Evolutionary conservation across 139 green algal genomes (phyloP).

Genomic region (Tetratostichococcus sp.): DNA sequence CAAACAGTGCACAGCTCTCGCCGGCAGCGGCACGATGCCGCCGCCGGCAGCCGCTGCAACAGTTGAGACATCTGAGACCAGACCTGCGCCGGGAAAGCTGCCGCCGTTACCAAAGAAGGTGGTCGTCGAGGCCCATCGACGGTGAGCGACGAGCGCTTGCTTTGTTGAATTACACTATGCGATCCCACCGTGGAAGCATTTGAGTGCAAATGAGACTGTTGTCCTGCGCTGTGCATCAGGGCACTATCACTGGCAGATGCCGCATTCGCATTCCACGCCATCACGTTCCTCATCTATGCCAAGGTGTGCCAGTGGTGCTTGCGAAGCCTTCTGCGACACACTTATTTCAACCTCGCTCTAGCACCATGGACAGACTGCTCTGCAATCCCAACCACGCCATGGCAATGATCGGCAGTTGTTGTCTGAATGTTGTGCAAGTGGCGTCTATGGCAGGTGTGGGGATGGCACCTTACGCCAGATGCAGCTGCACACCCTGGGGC

Average conservation of each 20-base stretch:
- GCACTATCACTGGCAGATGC: slow-evolving; percentile 4
- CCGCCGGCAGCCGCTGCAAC: no score
- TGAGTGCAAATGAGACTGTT: no score
- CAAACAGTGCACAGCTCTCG: no score
- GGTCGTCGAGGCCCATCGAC: background rate
- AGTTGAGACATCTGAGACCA: background rate
- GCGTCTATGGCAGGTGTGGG: slow-evolving; percentile 38
- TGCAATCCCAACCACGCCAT: no score
- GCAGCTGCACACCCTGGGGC: slow-evolving; percentile 53
- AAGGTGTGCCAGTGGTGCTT: background rate
- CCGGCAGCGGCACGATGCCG: background rate
- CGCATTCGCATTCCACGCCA: slow-evolving; percentile 36
- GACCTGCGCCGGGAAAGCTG: background rate
- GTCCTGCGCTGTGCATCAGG: no score
- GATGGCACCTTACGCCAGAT: slow-evolving; percentile 56
- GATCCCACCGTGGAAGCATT: no score
- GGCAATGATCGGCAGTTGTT: no score
- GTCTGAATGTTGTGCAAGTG: no score
- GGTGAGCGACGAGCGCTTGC: background rate
- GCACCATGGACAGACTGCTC: no score
- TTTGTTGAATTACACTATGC: no score
- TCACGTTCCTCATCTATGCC: slow-evolving; percentile 26
- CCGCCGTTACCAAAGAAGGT: background rate
- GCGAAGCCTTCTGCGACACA: no score
- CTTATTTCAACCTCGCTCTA: no score